Percentiles rank a stretch among this genome's conserved stretches.
phyloP scores from a whole-genome alignment of 179 eudicot species.

The Amaranthus tricolor region DNA sequence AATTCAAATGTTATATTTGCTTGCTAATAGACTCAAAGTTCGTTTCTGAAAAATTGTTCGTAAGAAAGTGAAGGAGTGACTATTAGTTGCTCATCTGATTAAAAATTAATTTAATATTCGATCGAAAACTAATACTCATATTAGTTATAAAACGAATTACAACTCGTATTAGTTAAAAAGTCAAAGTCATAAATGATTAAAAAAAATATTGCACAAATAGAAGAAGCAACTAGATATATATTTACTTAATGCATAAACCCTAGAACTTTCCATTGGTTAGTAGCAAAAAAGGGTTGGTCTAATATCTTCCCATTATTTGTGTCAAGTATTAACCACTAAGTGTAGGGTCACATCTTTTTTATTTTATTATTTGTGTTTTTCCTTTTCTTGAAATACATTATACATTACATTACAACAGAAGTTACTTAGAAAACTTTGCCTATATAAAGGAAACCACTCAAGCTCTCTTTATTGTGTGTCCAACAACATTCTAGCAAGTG shows the following conservation, averaged over 20 bases:
- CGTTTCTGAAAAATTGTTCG: no score
- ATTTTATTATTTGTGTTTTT: conserved; percentile 8
- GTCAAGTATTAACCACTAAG: conserved; percentile 28
- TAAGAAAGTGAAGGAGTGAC: no score
- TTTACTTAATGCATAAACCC: conserved; percentile 8
- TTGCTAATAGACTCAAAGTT: no score
- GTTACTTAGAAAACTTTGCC: conserved; percentile 28
- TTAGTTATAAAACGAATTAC: no score
- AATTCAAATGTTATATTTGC: no score
- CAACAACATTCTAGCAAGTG: conserved; percentile 27
- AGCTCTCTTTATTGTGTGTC: conserved; percentile 21
- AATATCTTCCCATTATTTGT: conserved; percentile 29
- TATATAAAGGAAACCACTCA: conserved; percentile 33
- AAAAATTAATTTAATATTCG: no score
- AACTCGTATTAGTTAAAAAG: no score
- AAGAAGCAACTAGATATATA: no score
- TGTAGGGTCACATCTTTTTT: conserved; percentile 25
- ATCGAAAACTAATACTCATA: no score
- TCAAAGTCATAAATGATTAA: no score
- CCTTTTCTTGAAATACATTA: conserved; percentile 9
- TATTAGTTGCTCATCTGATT: no score
- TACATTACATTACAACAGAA: conserved; percentile 25
- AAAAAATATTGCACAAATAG: no score
- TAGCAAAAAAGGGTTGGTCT: conserved; percentile 25
- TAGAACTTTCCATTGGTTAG: conserved; percentile 27